Evolutionary conservation across 1,284 basidiomycete species (phyloP).

Genomic region (Melanopsichium pennsylvanicum): DNA sequence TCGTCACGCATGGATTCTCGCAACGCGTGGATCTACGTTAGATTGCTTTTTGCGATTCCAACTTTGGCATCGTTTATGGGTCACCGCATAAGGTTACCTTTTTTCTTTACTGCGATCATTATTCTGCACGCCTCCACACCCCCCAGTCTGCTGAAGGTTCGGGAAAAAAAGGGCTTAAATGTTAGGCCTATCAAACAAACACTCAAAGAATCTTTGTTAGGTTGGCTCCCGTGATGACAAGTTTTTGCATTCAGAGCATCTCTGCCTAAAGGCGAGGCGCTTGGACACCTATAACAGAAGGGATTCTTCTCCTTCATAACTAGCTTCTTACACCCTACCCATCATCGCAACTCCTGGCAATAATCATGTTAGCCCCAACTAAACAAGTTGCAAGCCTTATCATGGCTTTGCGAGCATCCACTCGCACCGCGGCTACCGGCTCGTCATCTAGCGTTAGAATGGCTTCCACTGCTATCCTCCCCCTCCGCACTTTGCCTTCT

Average conservation of each 20-base stretch:
- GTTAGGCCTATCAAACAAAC: background rate
- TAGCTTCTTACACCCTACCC: no score
- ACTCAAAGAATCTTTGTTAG: no score
- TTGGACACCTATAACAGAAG: slow-evolving; percentile 9
- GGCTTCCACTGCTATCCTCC: slow-evolving; percentile 13
- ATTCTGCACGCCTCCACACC: slow-evolving; percentile 5
- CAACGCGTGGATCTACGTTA: no score
- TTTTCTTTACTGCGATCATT: no score
- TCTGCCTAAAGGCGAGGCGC: slow-evolving; percentile 2
- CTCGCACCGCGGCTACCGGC: background rate
- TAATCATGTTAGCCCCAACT: no score
- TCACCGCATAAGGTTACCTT: background rate
- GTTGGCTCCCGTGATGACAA: slow-evolving; percentile 6
- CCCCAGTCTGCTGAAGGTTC: background rate
- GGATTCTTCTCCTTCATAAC: no score
- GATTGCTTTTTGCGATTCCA: no score
- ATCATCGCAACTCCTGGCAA: slow-evolving; percentile 1
- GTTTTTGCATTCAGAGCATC: slow-evolving; percentile 35
- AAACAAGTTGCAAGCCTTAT: slow-evolving; percentile 10
- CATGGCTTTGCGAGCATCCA: slow-evolving; percentile 6
- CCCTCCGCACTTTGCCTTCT: background rate
- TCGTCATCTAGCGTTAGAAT: slow-evolving; percentile 7
- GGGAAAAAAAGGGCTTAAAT: background rate
- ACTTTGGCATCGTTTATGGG: slow-evolving; percentile 1
- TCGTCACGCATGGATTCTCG: no score